These are phyloP conservation scores for Tricholoma hemisulphureum DNA, from an alignment of 768 basidiomycete genomes.

Conservation along the genomic window DNA sequence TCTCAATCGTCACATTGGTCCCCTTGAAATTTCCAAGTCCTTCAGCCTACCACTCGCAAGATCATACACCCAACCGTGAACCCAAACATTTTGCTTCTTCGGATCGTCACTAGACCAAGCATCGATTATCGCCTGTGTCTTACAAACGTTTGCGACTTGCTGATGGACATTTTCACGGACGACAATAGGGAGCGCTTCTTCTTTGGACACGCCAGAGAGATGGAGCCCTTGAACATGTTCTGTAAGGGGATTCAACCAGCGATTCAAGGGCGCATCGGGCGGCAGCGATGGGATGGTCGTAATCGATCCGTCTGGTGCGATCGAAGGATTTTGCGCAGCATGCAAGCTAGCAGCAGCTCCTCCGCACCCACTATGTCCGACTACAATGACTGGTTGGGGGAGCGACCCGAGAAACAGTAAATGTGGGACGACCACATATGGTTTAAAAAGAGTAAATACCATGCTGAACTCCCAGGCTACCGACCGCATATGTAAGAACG, in stretches of 20 bases:
- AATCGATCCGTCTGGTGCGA: conserved; percentile 29
- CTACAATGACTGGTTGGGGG: conserved; percentile 61
- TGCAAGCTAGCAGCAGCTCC: conserved; percentile 61
- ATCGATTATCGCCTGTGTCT: conserved; percentile 42
- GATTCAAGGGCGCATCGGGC: conserved; percentile 50
- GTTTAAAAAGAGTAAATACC: conserved; percentile 48
- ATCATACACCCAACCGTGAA: conserved; percentile 77
- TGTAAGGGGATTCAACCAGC: conserved; percentile 73
- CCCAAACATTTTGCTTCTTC: conserved; percentile 46
- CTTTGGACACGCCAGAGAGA: conserved; percentile 35
- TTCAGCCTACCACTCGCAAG: conserved; percentile 54
- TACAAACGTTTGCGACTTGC: conserved; percentile 52
- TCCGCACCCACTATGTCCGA: conserved; percentile 83
- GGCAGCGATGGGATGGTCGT: conserved; percentile 35
- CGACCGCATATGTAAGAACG: conserved; percentile 73
- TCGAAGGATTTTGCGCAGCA: conserved; percentile 38
- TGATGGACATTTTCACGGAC: conserved; percentile 60
- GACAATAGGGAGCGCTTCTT: conserved; percentile 42
- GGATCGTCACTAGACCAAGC: conserved; percentile 47
- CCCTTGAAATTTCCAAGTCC: conserved; percentile 50
- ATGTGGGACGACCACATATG: conserved; percentile 30
- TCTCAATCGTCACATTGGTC: background rate
- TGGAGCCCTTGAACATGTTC: conserved; percentile 47
- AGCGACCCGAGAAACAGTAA: conserved; percentile 15
- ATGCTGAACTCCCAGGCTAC: conserved; percentile 70